phyloP scores from a whole-genome alignment of 1,284 basidiomycete genomes.

The Peniophora sp. region DNA sequence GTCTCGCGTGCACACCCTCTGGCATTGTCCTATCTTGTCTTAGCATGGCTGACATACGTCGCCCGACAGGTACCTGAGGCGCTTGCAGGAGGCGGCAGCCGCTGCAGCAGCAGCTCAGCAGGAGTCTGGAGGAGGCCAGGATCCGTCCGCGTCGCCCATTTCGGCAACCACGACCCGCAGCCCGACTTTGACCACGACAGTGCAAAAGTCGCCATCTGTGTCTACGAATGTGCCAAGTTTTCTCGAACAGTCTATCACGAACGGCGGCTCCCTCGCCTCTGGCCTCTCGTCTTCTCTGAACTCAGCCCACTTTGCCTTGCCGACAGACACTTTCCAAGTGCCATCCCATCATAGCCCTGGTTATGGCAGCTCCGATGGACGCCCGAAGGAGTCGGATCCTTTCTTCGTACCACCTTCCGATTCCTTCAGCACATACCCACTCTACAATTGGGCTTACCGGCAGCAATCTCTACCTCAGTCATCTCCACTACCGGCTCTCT shows the following conservation, averaged over 20 bases:
- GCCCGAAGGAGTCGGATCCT: constrained; percentile 17
- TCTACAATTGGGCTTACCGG: constrained; percentile 66
- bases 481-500: constrained; percentile 55
- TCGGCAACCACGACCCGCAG: constrained; percentile 36
- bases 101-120: constrained; percentile 32
- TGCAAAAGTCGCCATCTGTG: constrained; percentile 16
- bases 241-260: constrained; percentile 40
- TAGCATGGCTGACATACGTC: constrained; percentile 3
- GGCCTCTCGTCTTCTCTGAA: constrained; percentile 33
- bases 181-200: constrained; percentile 40
- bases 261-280: constrained; percentile 24
- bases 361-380: constrained; percentile 24
- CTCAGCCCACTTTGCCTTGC: constrained; percentile 63
- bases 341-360: constrained; percentile 32
- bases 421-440: constrained; percentile 52
- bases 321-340: constrained; percentile 60
- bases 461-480: constrained; percentile 48
- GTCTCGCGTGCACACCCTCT: too few species aligned
- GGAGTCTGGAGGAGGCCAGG: constrained; percentile 27
- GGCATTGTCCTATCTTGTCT: constrained; percentile 2
- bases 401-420: constrained; percentile 38
- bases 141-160: constrained; percentile 38
- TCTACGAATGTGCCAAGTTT: constrained; percentile 35
- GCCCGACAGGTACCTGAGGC: constrained; percentile 56
- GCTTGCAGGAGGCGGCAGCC: constrained; percentile 70